phyloP scores from a whole-genome alignment of 257 asterid genomes.

The Solanum tarapatanum region DNA sequence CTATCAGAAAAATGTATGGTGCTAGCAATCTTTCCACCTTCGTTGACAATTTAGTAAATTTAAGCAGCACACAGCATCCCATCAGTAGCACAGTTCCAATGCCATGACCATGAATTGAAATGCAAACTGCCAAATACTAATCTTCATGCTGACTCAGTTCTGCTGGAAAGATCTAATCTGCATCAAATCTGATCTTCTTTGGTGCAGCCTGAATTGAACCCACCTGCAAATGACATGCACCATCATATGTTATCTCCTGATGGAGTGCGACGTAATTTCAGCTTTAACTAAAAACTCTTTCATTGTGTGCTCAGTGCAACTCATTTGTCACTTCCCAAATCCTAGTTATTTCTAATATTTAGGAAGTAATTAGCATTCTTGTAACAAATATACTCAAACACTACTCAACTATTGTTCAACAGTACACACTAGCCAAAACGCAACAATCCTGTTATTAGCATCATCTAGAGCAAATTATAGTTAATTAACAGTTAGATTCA shows the following conservation, averaged over 20 bases:
- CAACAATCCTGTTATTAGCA: neutral
- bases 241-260: neutral
- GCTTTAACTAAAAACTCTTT: neutral
- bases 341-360: neutral
- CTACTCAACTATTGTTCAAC: neutral
- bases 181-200: constrained; percentile 64
- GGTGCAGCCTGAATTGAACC: constrained; percentile 48
- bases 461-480: neutral
- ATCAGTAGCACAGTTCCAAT: neutral
- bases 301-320: neutral
- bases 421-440: neutral
- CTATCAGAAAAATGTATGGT: neutral
- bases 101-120: neutral
- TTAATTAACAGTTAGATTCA: neutral
- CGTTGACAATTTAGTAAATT: neutral
- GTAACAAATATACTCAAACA: neutral
- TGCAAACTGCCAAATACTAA: neutral
- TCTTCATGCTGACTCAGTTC: neutral
- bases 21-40: neutral
- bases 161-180: constrained; percentile 13
- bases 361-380: neutral
- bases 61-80: neutral
- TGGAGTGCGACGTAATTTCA: neutral
- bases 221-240: constrained; percentile 30
- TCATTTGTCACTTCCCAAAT: neutral